These are phyloP conservation scores for Penstemon davidsonii DNA, from an alignment of 257 asterid genomes.

Conservation along the genomic window DNA sequence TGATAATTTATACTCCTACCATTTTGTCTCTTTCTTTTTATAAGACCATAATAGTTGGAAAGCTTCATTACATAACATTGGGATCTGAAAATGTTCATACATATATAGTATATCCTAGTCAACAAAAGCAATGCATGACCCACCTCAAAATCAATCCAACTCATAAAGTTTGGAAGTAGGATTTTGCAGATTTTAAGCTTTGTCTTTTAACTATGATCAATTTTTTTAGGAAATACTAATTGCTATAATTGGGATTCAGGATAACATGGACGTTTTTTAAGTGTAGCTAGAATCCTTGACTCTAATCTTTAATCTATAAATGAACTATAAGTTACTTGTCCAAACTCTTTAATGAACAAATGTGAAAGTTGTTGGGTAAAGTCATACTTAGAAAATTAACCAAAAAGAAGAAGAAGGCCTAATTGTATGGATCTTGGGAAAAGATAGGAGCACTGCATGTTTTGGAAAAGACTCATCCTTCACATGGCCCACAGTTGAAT, in stretches of 20 bases:
- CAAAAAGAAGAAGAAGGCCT: neutral
- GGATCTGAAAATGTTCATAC: constrained; percentile 36
- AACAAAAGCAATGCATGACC: constrained; percentile 34
- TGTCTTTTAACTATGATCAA: too few species aligned
- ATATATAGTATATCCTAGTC: constrained; percentile 18
- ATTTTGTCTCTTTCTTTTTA: constrained; percentile 40
- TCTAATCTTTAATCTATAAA: constrained; percentile 18
- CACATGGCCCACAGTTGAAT: constrained; percentile 65
- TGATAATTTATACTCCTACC: neutral
- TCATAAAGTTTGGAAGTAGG: too few species aligned
- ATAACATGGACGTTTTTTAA: too few species aligned
- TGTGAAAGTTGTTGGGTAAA: constrained; percentile 22
- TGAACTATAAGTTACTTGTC: constrained; percentile 20
- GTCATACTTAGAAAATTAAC: constrained; percentile 23
- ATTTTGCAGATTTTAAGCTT: too few species aligned
- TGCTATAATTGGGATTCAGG: too few species aligned
- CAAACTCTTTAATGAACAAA: constrained; percentile 9
- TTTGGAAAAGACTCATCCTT: constrained; percentile 50
- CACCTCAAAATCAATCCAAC: neutral
- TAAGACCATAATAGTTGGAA: constrained; percentile 27
- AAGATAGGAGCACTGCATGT: constrained; percentile 44
- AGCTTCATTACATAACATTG: constrained; percentile 40
- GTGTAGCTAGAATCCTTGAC: neutral
- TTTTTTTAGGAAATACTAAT: too few species aligned
- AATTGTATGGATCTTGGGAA: constrained; percentile 39